A percentile compares a stretch with the other conserved stretches of the same genome.
phyloP scores from a whole-genome alignment of 2,329 filamentous ascomycete genomes.

The Coniochaeta pulveracea region DNA sequence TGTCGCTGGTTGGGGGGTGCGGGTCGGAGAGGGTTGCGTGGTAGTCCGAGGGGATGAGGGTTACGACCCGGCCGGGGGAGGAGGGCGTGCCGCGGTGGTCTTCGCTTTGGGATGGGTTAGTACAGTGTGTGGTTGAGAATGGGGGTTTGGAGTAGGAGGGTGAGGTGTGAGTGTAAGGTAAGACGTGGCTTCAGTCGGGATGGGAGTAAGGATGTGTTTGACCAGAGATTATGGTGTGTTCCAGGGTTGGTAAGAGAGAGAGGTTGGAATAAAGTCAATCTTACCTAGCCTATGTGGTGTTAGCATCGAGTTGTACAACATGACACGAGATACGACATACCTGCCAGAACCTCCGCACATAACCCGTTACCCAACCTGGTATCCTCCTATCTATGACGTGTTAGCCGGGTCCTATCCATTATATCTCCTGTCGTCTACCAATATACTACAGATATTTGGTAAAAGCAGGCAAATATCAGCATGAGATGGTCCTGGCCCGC shows the following conservation, averaged over 20 bases:
- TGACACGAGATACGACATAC: slow-evolving; percentile 36
- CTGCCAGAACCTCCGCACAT: slow-evolving; percentile 97
- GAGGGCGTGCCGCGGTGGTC: slow-evolving; percentile 90
- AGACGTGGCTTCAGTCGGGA: not conserved
- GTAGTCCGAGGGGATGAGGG: slow-evolving; percentile 73
- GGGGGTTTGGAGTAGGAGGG: not conserved
- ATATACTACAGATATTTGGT: slow-evolving; percentile 5
- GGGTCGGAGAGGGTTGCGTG: slow-evolving; percentile 64
- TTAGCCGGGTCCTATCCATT: not conserved
- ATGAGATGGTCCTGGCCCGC: too few species aligned
- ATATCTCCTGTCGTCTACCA: not conserved
- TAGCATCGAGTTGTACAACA: not conserved
- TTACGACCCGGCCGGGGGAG: slow-evolving; percentile 82
- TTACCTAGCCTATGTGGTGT: slow-evolving; percentile 17
- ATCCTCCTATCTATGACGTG: slow-evolving; percentile 58
- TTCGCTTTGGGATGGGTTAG: slow-evolving; percentile 44
- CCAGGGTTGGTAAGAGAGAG: not conserved
- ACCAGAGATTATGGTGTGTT: not conserved
- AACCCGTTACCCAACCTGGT: slow-evolving; percentile 84
- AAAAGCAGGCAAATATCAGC: not conserved
- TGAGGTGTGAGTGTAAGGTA: not conserved
- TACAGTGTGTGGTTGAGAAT: slow-evolving; percentile 1
- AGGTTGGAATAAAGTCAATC: not conserved
- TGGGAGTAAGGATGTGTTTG: slow-evolving; percentile 2
- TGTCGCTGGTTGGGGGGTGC: slow-evolving; percentile 49